These are phyloP conservation scores for Jatropha multifida DNA, from an alignment of 441 rosid species.

Conservation along the genomic window DNA sequence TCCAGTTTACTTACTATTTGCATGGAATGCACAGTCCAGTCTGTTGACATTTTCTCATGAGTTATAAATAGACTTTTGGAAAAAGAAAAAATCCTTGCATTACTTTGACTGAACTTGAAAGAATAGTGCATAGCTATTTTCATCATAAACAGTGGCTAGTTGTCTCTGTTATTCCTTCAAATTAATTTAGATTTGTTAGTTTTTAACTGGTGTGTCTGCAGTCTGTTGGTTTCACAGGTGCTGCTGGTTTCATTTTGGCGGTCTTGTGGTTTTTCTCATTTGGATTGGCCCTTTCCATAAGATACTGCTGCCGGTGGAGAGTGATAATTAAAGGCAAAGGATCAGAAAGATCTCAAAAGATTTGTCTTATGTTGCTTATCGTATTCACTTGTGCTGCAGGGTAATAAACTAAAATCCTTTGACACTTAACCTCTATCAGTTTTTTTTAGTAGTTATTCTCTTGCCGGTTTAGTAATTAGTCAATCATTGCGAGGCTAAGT, in stretches of 20 bases:
- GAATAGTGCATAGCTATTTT: neutral
- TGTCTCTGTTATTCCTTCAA: neutral
- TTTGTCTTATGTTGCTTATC: slow-evolving; percentile 70
- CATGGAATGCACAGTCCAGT: neutral
- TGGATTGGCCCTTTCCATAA: slow-evolving; percentile 64
- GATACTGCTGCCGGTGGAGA: slow-evolving; percentile 70
- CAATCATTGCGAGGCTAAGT: neutral
- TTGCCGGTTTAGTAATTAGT: neutral
- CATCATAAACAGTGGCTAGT: neutral
- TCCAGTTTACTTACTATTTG: neutral
- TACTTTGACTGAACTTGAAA: neutral
- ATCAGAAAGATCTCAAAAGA: slow-evolving; percentile 40
- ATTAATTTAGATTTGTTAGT: neutral
- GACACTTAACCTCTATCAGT: neutral
- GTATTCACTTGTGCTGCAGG: slow-evolving; percentile 80
- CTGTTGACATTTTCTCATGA: neutral
- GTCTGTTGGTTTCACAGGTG: slow-evolving; percentile 97
- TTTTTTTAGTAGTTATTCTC: neutral
- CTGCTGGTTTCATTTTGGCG: slow-evolving; percentile 73
- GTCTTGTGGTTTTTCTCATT: slow-evolving; percentile 76
- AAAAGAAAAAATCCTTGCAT: neutral
- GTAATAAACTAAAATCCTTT: slow-evolving; percentile 39
- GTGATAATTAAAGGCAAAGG: slow-evolving; percentile 49
- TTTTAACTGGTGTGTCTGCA: slow-evolving; percentile 35
- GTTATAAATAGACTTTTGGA: neutral